A percentile compares a stretch with the other conserved stretches of the same genome.
Evolutionary conservation across 371 early-diverging fungal genomes (phyloP).

Genomic region (Amoeboaphelidium protococcarum): DNA sequence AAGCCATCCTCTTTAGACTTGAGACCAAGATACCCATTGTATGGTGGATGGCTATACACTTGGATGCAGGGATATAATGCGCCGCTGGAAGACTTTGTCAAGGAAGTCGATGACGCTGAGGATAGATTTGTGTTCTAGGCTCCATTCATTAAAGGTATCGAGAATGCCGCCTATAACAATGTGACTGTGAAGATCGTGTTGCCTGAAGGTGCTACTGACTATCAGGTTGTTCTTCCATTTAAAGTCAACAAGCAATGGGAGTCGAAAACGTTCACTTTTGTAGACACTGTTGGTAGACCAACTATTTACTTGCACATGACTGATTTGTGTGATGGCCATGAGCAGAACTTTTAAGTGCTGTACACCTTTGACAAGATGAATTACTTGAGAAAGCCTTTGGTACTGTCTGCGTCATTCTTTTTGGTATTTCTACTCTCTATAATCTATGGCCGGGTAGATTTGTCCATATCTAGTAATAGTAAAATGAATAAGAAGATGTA

Average conservation of each 20-base stretch:
- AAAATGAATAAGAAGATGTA: no score
- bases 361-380: neutral
- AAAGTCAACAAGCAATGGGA: neutral
- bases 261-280: neutral
- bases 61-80: conserved; percentile 77
- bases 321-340: neutral
- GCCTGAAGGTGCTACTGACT: conserved; percentile 59
- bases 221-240: neutral
- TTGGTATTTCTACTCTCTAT: no score
- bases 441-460: no score
- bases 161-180: conserved; percentile 28
- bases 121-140: conserved; percentile 27
- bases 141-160: conserved; percentile 34
- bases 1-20: conserved; percentile 30
- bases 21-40: conserved; percentile 65
- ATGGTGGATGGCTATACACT: conserved; percentile 83
- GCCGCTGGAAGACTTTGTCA: conserved; percentile 24
- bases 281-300: neutral
- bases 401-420: neutral
- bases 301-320: neutral
- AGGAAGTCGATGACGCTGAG: conserved; percentile 11
- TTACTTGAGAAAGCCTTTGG: neutral
- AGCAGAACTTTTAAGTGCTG: neutral
- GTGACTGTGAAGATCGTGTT: conserved; percentile 46
- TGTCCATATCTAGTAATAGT: no score